Evolutionary conservation across 176 grass and related monocot species (phyloP).

Genomic region (Avena insularis): DNA sequence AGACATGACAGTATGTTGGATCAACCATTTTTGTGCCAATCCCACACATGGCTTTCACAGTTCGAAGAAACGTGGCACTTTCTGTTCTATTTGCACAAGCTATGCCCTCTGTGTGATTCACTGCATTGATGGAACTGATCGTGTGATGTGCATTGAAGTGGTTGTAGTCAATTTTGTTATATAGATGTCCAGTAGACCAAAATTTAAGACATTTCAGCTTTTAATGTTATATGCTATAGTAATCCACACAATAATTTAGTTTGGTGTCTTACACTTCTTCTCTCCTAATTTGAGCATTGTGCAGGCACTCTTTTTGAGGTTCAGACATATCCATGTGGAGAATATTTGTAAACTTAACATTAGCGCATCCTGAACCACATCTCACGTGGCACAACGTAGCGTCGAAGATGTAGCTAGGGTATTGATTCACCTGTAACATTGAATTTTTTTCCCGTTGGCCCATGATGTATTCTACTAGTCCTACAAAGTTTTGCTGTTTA

Average conservation of each 20-base stretch:
- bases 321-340: slow-evolving; percentile 37
- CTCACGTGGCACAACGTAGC: slow-evolving; percentile 21
- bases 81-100: neutral
- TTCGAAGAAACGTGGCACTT: neutral
- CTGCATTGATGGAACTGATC: slow-evolving; percentile 7
- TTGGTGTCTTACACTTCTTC: slow-evolving; percentile 2
- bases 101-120: slow-evolving; percentile 19
- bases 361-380: neutral
- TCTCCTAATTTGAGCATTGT: slow-evolving; percentile 30
- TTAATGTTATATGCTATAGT: slow-evolving; percentile 28
- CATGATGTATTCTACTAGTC: slow-evolving; percentile 41
- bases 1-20: neutral
- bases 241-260: slow-evolving; percentile 8
- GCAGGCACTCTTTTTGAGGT: slow-evolving; percentile 43
- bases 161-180: neutral
- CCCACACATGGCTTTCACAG: neutral
- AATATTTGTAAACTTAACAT: slow-evolving; percentile 34
- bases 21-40: slow-evolving; percentile 5
- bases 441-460: neutral
- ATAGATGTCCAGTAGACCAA: slow-evolving; percentile 19
- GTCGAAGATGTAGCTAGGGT: slow-evolving; percentile 42
- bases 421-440: slow-evolving; percentile 34
- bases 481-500: slow-evolving; percentile 37
- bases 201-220: slow-evolving; percentile 20
- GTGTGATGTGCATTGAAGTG: neutral